Percentiles rank a stretch among this genome's conserved stretches.
Conservation (phyloP, 345 rosid genomes). For the Pistacia vera region DNA sequence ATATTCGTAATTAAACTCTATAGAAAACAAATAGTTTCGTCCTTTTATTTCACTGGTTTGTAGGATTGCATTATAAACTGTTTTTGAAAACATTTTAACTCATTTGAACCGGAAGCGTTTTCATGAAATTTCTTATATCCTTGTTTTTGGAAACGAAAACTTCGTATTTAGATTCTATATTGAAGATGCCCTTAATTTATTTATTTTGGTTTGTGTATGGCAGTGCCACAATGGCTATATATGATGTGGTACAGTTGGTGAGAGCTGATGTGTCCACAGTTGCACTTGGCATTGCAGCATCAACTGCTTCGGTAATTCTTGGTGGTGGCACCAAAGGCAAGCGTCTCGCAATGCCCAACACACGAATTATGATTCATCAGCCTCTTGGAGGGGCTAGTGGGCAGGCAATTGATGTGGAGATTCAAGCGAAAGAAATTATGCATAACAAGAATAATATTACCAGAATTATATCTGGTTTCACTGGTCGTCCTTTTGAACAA, state of each 20-base stretch:
- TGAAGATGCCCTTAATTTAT: background rate
- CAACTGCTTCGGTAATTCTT: slow-evolving; percentile 89
- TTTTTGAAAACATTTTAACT: too few species aligned
- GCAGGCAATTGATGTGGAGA: slow-evolving; percentile 80
- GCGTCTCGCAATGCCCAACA: slow-evolving; percentile 94
- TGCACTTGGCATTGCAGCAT: slow-evolving; percentile 86
- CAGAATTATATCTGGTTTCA: slow-evolving; percentile 68
- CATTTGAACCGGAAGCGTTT: too few species aligned
- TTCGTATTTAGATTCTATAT: too few species aligned
- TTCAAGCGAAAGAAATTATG: slow-evolving; percentile 90
- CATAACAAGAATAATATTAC: slow-evolving; percentile 74
- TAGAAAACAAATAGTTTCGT: too few species aligned
- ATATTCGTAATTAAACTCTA: too few species aligned
- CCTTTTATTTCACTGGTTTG: too few species aligned
- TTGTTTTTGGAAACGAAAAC: too few species aligned
- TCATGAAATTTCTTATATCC: too few species aligned
- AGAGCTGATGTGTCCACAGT: slow-evolving; percentile 91
- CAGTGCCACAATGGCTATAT: slow-evolving; percentile 98
- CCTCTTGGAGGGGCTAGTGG: slow-evolving; percentile 97
- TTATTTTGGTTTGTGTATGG: slow-evolving; percentile 9
- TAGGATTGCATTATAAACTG: too few species aligned
- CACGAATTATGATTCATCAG: slow-evolving; percentile 94
- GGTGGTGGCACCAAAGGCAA: slow-evolving; percentile 96
- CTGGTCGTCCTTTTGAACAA: slow-evolving; percentile 78
- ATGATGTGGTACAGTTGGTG: slow-evolving; percentile 86